Conservation (phyloP, 129 eudicot species). For the Centaurea solstitialis region DNA sequence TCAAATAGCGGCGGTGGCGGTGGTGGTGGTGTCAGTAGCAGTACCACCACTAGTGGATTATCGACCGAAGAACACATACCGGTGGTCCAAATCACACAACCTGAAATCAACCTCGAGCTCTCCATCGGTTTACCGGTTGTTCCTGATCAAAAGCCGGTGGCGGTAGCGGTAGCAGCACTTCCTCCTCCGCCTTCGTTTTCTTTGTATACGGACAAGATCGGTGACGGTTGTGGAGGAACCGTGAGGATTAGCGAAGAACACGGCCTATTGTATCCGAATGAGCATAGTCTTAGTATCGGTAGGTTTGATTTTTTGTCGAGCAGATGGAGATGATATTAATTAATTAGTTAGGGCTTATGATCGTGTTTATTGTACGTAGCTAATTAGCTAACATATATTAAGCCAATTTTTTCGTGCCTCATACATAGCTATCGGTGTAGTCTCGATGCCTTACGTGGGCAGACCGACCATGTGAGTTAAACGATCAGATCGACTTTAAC, state of each 20-base stretch:
- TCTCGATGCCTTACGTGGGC: background rate
- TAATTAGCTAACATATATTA: slow-evolving; percentile 24
- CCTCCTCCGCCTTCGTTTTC: slow-evolving; percentile 20
- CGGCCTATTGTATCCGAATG: slow-evolving; percentile 30
- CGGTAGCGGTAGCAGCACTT: background rate
- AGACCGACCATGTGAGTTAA: background rate
- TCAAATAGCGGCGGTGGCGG: slow-evolving; percentile 20
- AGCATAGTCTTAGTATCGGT: slow-evolving; percentile 31
- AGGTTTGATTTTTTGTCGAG: slow-evolving; percentile 25
- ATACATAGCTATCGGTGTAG: background rate
- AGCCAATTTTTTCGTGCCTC: slow-evolving; percentile 18
- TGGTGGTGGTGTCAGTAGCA: slow-evolving; percentile 21
- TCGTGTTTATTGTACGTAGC: slow-evolving; percentile 30
- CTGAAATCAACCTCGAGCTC: slow-evolving; percentile 38
- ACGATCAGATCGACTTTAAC: background rate
- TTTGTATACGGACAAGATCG: slow-evolving; percentile 21
- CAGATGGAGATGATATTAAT: slow-evolving; percentile 34
- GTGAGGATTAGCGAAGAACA: slow-evolving; percentile 18
- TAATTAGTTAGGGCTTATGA: background rate
- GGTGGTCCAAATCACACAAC: background rate
- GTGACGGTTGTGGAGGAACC: slow-evolving; percentile 16
- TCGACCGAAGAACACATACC: slow-evolving; percentile 26
- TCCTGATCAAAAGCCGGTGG: slow-evolving; percentile 13
- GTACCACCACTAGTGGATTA: slow-evolving; percentile 34
- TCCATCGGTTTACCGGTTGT: slow-evolving; percentile 32